These are phyloP conservation scores for Takakia lepidozioides DNA, from an alignment of 225 moss, liverwort and hornwort genomes.

Conservation along the genomic window DNA sequence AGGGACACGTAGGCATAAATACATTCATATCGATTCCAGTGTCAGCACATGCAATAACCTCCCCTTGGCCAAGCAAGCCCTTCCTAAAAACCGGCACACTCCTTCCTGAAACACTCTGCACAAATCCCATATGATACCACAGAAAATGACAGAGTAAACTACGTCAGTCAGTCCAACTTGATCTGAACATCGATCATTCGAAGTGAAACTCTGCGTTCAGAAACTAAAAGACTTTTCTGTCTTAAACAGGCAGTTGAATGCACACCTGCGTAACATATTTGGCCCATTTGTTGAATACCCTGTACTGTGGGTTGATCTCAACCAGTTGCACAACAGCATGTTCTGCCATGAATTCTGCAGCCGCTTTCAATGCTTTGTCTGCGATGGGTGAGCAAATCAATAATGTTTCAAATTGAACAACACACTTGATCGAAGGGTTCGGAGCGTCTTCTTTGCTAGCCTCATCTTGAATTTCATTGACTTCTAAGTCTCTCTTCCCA, in stretches of 20 bases:
- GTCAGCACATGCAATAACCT: slow-evolving; percentile 60
- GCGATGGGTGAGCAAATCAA: slow-evolving; percentile 31
- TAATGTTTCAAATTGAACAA: slow-evolving; percentile 10
- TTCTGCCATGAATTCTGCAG: slow-evolving; percentile 31
- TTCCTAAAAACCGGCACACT: slow-evolving; percentile 31
- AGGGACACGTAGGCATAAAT: too few species aligned
- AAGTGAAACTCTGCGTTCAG: too few species aligned
- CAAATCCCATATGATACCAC: too few species aligned
- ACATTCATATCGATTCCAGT: slow-evolving; percentile 60
- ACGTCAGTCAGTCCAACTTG: too few species aligned
- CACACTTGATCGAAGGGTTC: slow-evolving; percentile 12
- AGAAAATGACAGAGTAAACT: too few species aligned
- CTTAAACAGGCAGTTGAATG: too few species aligned
- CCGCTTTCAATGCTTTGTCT: slow-evolving; percentile 5
- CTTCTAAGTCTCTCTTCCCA: background rate
- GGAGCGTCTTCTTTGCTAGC: background rate
- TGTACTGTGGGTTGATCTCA: slow-evolving; percentile 44
- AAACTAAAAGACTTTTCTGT: too few species aligned
- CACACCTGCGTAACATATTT: slow-evolving; percentile 50
- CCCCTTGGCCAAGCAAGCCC: slow-evolving; percentile 61
- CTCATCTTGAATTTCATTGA: too few species aligned
- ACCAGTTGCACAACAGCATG: slow-evolving; percentile 55
- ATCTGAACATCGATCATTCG: too few species aligned
- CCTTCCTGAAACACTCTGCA: slow-evolving; percentile 36
- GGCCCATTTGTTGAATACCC: slow-evolving; percentile 63